Evolutionary conservation across 306 rosid genomes (phyloP), one percentile per base, ranked within the genome.

Genomic region (Chamaecrista fasciculata): DNA sequence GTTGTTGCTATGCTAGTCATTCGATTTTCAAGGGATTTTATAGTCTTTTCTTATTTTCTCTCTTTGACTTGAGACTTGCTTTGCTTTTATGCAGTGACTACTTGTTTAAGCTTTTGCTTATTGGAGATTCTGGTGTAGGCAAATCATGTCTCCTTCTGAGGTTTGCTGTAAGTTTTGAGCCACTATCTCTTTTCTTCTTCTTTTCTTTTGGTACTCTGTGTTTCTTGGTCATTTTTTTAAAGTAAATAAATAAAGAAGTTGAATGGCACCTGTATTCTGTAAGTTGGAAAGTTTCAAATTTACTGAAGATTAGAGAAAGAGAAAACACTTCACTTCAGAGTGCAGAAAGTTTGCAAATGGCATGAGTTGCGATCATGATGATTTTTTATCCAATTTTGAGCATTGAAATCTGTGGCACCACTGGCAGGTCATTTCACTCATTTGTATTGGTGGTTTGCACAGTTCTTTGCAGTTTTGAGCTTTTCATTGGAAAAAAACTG

Each of bases 111-210:
- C 98, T 94, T 74, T 80, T 94, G 83, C 87, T 94, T 70, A 94
- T 94, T 49, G 98, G 98, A 72, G 98, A 94, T 77, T 94, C 98
- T 60, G 98, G 98, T 72, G 98, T 94, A 44, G 98, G 98, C 66
- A 94, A 94, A 84, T 94, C 98, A 15, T 94, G 98, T 82, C 83
- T 94, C 59, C 98, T 94, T 82, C 80, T 94, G 86, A 87, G 98
- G 92, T 94, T 94, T 76, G 98, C 98, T 75, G 98, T 94, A 94
- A 90, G 98, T 85, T 73, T 53, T 28, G 21, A 68, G 52, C 29
- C 51, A 19, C 48, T 59, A 37, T 62, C 28, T 2, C 64, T 49
- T 23, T n/a, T 53, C 26, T 49, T 52, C n/a, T 51, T 42, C 55
- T n/a, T 79, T 46, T 58, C 58, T 51, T 52, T 20, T n/a, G 28